Percentiles rank a stretch among this genome's conserved stretches.
These are phyloP conservation scores for Nakazawaea wyomingensis DNA, from an alignment of 805 yeast genomes.

Conservation along the genomic window DNA sequence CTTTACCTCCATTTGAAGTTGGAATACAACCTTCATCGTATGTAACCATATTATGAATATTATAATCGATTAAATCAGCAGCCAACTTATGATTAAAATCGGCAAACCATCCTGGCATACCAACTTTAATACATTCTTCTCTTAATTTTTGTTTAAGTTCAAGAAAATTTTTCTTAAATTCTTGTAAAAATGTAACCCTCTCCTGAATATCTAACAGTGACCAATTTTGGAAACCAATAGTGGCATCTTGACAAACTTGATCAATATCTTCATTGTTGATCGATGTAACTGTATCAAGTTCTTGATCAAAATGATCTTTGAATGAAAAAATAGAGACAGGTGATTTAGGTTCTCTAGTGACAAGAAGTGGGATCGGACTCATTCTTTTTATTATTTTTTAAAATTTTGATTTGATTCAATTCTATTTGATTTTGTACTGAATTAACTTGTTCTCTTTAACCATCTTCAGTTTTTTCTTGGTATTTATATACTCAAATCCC, in stretches of 20 bases:
- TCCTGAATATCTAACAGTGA: conserved; percentile 6
- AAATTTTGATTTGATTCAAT: too few relatives aligned
- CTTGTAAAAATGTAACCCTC: conserved; percentile 14
- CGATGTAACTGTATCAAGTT: background rate
- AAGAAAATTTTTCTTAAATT: conserved; percentile 12
- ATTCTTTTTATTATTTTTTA: too few relatives aligned
- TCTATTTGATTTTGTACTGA: too few relatives aligned
- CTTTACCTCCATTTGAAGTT: conserved; percentile 13
- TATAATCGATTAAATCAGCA: conserved; percentile 27
- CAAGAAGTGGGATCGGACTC: background rate
- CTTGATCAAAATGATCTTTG: conserved; percentile 7
- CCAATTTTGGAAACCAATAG: conserved; percentile 20
- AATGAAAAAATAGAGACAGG: background rate
- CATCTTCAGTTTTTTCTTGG: too few relatives aligned
- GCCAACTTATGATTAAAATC: conserved; percentile 28
- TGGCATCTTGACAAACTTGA: conserved; percentile 15
- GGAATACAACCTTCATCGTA: conserved; percentile 19
- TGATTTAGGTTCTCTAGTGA: background rate
- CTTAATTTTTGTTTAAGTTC: conserved; percentile 15
- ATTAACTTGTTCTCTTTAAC: too few relatives aligned
- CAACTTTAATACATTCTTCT: conserved; percentile 28
- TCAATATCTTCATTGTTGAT: conserved; percentile 1
- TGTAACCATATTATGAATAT: conserved; percentile 19
- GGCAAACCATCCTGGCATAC: conserved; percentile 33
- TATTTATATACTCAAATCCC: too few relatives aligned